Evolutionary conservation across 768 basidiomycete genomes (phyloP).

Genomic region (Scleroderma citrinum): DNA sequence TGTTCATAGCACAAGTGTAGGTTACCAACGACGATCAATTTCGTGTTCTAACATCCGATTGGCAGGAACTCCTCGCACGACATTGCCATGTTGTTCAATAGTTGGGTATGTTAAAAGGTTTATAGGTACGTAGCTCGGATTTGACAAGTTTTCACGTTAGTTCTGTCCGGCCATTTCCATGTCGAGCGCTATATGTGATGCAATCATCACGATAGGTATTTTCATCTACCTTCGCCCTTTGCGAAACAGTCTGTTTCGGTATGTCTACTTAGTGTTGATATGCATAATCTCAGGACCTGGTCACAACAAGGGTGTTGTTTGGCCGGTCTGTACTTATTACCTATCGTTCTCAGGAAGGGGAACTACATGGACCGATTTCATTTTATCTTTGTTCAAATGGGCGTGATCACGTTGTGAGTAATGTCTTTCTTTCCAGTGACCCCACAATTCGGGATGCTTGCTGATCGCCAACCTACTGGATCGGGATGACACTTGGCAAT

Average conservation of each 20-base stretch:
- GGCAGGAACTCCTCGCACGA: not conserved
- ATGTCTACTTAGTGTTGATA: not conserved
- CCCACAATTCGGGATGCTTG: too few species aligned
- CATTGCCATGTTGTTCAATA: not conserved
- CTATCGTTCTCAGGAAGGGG: not conserved
- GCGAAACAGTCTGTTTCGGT: constrained; percentile 11
- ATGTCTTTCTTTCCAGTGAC: too few species aligned
- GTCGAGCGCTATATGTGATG: constrained; percentile 17
- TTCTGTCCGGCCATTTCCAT: constrained; percentile 4
- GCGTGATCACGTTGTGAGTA: constrained; percentile 15
- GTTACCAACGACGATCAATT: not conserved
- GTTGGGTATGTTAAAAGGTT: not conserved
- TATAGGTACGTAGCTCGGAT: not conserved
- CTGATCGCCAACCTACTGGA: too few species aligned
- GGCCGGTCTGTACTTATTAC: too few species aligned
- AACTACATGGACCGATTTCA: constrained; percentile 11
- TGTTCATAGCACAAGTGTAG: not conserved
- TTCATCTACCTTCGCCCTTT: constrained; percentile 10
- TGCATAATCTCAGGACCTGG: too few species aligned
- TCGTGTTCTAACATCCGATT: not conserved
- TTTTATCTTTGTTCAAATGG: constrained; percentile 14
- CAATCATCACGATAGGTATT: constrained; percentile 12
- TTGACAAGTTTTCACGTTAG: not conserved
- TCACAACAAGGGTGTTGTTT: too few species aligned
- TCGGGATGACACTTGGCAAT: too few species aligned